Evolutionary conservation across 345 rosid species (phyloP).

Genomic region (Citrus cavaleriei): DNA sequence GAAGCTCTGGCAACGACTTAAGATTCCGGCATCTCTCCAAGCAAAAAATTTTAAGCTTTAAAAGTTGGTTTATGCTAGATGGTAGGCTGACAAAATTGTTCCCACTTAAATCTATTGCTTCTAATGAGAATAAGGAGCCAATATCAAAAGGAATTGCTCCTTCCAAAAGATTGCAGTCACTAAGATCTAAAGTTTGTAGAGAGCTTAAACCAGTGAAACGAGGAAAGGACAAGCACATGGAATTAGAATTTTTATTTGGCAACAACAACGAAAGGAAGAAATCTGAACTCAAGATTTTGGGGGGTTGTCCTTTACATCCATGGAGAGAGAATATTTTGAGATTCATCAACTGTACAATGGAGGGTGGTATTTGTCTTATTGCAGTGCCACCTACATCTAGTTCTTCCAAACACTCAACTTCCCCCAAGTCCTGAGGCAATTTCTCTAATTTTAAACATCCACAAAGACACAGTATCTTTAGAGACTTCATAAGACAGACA

Average conservation of each 20-base stretch:
- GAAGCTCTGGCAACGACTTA: slow-evolving; percentile 5
- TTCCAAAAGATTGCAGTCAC: neutral
- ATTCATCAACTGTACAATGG: neutral
- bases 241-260: neutral
- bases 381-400: neutral
- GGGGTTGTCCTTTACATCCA: neutral
- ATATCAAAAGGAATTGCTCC: neutral
- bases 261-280: neutral
- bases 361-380: neutral
- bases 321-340: neutral
- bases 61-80: neutral
- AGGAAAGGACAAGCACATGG: neutral
- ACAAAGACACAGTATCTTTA: neutral
- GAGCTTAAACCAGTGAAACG: neutral
- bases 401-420: neutral
- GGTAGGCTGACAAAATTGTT: neutral
- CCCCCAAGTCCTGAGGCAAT: neutral
- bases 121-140: neutral
- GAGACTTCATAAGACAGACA: neutral
- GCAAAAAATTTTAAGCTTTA: slow-evolving; percentile 5
- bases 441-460: neutral
- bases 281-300: neutral
- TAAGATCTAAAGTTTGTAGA: neutral
- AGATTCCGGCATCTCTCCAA: slow-evolving; percentile 3
- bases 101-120: neutral